Conservation (phyloP, 1,284 basidiomycete species). For the Moniliella sp. region DNA sequence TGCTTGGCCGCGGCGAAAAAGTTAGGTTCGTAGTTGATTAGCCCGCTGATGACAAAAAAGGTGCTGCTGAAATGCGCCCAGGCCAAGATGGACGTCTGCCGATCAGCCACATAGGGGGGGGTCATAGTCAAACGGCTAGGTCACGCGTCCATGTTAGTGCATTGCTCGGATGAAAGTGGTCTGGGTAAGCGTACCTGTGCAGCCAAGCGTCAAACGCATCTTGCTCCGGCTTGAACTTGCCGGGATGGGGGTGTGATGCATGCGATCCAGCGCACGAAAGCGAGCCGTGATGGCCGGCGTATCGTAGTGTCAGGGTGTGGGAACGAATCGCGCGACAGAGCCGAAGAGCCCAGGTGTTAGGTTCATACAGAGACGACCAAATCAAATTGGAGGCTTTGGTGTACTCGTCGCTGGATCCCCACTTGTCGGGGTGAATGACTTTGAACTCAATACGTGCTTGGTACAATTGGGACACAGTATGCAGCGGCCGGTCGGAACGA, state of each 20-base stretch:
- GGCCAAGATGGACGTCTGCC: slow-evolving; percentile 13
- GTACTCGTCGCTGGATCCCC: slow-evolving; percentile 2
- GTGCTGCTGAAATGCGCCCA: slow-evolving; percentile 19
- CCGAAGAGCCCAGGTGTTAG: slow-evolving; percentile 16
- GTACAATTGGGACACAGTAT: slow-evolving; percentile 9
- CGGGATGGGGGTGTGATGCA: neutral
- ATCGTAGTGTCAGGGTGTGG: no score
- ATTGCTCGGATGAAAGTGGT: neutral
- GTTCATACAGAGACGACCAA: neutral
- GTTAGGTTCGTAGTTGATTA: slow-evolving; percentile 38
- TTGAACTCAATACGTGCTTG: slow-evolving; percentile 1
- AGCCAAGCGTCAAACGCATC: slow-evolving; percentile 10
- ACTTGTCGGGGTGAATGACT: neutral
- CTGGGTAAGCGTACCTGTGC: no score
- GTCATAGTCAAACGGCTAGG: no score
- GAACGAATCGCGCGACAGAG: slow-evolving; percentile 4
- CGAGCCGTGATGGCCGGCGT: slow-evolving; percentile 9
- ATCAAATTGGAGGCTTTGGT: slow-evolving; percentile 1
- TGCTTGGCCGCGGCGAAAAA: slow-evolving; percentile 44
- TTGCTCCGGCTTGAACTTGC: neutral
- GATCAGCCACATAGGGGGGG: slow-evolving; percentile 1
- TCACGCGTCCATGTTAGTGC: no score
- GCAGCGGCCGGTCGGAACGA: slow-evolving; percentile 4
- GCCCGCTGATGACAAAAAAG: slow-evolving; percentile 27
- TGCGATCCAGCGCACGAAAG: slow-evolving; percentile 3